These are phyloP conservation scores for Papiliotrema fonsecae DNA, from an alignment of 1,284 basidiomycete species.

Conservation along the genomic window DNA sequence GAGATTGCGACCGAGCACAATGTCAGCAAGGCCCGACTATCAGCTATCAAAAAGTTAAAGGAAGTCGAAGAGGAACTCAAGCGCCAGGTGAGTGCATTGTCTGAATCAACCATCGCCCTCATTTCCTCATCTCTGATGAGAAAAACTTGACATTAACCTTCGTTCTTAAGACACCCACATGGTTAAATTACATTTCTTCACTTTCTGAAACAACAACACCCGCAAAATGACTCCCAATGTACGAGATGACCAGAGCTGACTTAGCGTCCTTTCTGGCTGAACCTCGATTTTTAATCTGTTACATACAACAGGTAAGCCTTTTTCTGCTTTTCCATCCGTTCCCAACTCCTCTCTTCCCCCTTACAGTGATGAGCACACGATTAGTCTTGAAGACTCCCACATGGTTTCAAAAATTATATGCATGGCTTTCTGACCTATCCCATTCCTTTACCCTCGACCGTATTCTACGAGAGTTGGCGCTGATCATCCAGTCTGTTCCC, in stretches of 20 bases:
- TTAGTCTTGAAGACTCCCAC: constrained; percentile 50
- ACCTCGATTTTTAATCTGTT: too few species aligned
- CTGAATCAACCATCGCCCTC: background rate
- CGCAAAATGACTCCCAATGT: background rate
- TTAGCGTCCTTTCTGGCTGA: constrained; percentile 4
- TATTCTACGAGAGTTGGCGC: constrained; percentile 4
- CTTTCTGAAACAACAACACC: constrained; percentile 40
- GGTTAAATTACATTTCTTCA: constrained; percentile 49
- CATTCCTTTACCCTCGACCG: constrained; percentile 2
- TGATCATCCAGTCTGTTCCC: constrained; percentile 28
- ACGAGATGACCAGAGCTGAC: constrained; percentile 16
- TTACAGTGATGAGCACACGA: constrained; percentile 45
- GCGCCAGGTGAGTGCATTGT: constrained; percentile 37
- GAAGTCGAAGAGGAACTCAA: constrained; percentile 39
- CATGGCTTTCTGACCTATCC: constrained; percentile 46
- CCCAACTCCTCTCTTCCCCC: constrained; percentile 8
- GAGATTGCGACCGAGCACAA: constrained; percentile 37
- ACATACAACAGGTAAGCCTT: constrained; percentile 35
- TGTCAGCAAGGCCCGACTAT: constrained; percentile 42
- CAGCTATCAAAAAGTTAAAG: constrained; percentile 45
- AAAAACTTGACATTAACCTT: constrained; percentile 49
- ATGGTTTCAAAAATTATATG: constrained; percentile 46
- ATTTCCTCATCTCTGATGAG: constrained; percentile 32
- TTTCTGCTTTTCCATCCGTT: constrained; percentile 5
- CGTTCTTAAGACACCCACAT: constrained; percentile 45